Conservation (phyloP, 1,284 basidiomycete species). For the Chalciporus sp. region DNA sequence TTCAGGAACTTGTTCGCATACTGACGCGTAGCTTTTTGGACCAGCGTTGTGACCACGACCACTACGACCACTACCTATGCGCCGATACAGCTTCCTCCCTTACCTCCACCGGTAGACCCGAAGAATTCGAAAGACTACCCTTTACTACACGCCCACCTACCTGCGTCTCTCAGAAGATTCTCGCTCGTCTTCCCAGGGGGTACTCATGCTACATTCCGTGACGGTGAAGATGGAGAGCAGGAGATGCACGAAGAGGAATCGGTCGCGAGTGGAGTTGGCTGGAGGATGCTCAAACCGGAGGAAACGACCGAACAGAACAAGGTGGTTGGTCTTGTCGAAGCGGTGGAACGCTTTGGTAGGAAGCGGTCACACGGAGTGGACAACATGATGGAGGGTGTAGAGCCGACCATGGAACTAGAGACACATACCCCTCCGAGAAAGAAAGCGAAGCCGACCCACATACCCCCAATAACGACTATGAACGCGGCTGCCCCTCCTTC, state of each 20-base stretch:
- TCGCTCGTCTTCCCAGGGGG: conserved; percentile 79
- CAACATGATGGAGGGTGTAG: conserved; percentile 78
- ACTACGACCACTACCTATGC: conserved; percentile 84
- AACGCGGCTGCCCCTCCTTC: conserved; percentile 78
- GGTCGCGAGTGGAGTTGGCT: conserved; percentile 64
- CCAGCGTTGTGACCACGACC: conserved; percentile 82
- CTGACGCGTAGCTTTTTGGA: conserved; percentile 32
- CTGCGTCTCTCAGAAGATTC: conserved; percentile 69
- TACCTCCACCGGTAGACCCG: conserved; percentile 69
- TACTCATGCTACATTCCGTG: conserved; percentile 72
- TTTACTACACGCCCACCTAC: conserved; percentile 68
- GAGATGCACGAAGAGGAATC: conserved; percentile 74
- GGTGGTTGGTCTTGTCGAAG: conserved; percentile 69
- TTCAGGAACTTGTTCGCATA: conserved; percentile 9
- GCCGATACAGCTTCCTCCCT: conserved; percentile 72
- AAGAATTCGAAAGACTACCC: conserved; percentile 79
- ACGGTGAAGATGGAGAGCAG: conserved; percentile 61
- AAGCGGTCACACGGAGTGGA: conserved; percentile 73
- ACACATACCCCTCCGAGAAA: conserved; percentile 68
- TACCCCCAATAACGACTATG: conserved; percentile 58
- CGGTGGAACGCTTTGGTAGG: conserved; percentile 78
- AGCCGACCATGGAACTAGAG: conserved; percentile 53
- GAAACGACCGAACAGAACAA: conserved; percentile 51
- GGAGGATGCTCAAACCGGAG: conserved; percentile 71
- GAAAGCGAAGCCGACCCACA: conserved; percentile 64